These are phyloP conservation scores for Allium fistulosum DNA, from an alignment of 106 monocot genomes.

Conservation along the genomic window DNA sequence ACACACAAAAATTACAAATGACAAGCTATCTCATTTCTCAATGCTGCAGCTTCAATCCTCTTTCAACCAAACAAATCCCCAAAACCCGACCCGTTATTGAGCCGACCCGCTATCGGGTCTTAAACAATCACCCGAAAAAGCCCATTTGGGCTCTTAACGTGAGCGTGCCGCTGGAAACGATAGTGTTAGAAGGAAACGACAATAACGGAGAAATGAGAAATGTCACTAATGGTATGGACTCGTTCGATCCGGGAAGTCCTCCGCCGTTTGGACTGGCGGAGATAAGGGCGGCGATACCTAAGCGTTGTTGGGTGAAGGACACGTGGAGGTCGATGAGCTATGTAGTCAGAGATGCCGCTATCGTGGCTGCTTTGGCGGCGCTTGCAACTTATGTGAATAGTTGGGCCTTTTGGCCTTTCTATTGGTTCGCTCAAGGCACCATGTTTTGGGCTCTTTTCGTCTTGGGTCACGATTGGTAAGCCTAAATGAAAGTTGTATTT, in stretches of 20 bases:
- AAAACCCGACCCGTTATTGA: not conserved
- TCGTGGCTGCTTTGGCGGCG: slow-evolving; percentile 59
- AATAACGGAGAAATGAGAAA: not conserved
- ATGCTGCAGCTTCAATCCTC: slow-evolving; percentile 30
- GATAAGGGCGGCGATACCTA: slow-evolving; percentile 71
- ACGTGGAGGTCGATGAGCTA: slow-evolving; percentile 80
- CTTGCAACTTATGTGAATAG: slow-evolving; percentile 54
- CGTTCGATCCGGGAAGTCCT: slow-evolving; percentile 53
- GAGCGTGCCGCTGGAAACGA: slow-evolving; percentile 8
- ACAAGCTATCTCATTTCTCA: slow-evolving; percentile 39
- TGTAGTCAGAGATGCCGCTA: slow-evolving; percentile 62
- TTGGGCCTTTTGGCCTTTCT: slow-evolving; percentile 84
- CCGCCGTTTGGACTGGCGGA: slow-evolving; percentile 76
- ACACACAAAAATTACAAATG: not conserved
- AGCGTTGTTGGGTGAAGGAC: slow-evolving; percentile 85
- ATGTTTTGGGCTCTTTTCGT: slow-evolving; percentile 98
- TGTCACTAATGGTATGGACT: not conserved
- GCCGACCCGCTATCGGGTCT: not conserved
- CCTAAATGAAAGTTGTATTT: not conserved
- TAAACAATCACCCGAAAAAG: slow-evolving; percentile 17
- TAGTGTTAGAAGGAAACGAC: slow-evolving; percentile 8
- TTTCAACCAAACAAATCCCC: slow-evolving; percentile 9
- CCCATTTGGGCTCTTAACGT: slow-evolving; percentile 27
- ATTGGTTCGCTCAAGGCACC: slow-evolving; percentile 91
- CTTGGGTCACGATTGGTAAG: slow-evolving; percentile 92